Base-by-base conservation (phyloP, 2,329 filamentous ascomycete species). In the Zymoseptoria tritici region DNA sequence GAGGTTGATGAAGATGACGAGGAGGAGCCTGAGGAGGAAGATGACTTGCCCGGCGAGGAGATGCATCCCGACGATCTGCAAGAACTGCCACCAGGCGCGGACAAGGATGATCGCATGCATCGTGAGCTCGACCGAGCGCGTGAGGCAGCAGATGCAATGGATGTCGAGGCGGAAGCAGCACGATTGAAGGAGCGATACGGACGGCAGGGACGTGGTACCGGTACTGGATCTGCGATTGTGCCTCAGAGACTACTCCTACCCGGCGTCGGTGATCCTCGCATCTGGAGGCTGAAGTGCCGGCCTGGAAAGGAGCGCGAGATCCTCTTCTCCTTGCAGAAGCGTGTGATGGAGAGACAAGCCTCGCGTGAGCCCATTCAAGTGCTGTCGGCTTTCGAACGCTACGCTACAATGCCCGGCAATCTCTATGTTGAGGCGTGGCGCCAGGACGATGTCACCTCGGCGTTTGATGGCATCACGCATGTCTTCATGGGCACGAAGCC, bases 1-100 rank as follows among this genome's bases (percentile, higher is more conserved):
- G 94, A 97, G 77, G 94, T 99, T 67, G 94, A 97, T 71, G 94
- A 89, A 60, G 86, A 96, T 64, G 91, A 96, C 68, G 91, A 96
- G 68, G 89, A 91, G 66, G 87, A 84, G 66, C 89, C 90, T 62
- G 91, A 96, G 65, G 91, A 95, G 56, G 93, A 97, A 67, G 91
- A 95, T 67, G 91, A 96, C 57, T 85, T 90, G 60, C 87, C 91
- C 67, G 91, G 82, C 59, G 91, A 91, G 59, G 90, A 96, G 73
- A 89, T 90, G 64, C 91, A 97, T 73, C 90, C 90, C 6, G 92
- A 96, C 74, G 93, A 97, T 72, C 80, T 93, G 46, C 88, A 87
- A 69, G 91, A 94, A 66, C 75, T 86, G 24, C 85, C 83, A 54
- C 86, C 83, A 60, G 89, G 86, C 64, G 89, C 85, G 56, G 85